These are phyloP conservation scores for Bruguiera sexangula DNA, from an alignment of 345 rosid species.

Conservation along the genomic window DNA sequence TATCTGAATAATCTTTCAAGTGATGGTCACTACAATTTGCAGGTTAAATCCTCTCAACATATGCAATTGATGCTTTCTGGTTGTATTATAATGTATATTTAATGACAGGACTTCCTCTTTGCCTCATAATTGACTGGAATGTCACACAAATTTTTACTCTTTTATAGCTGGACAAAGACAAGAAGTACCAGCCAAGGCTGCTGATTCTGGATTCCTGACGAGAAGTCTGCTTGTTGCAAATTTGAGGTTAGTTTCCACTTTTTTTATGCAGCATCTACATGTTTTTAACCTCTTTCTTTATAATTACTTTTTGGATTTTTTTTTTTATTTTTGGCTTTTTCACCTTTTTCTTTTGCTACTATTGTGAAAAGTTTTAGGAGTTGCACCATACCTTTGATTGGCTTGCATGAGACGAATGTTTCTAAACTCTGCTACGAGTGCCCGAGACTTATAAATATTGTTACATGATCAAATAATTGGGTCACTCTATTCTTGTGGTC, in stretches of 20 bases:
- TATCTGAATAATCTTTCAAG: constrained; percentile 64
- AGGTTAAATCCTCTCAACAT: constrained; percentile 42
- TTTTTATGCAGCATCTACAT: not conserved
- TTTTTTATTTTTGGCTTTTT: not conserved
- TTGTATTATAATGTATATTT: constrained; percentile 7
- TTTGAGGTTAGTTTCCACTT: constrained; percentile 51
- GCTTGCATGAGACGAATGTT: no score
- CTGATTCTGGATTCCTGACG: constrained; percentile 69
- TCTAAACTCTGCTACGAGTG: no score
- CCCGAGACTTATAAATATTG: no score
- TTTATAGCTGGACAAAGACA: constrained; percentile 68
- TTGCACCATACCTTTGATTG: no score
- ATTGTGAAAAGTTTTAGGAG: no score
- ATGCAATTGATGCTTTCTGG: not conserved
- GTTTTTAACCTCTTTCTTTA: not conserved
- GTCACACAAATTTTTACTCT: constrained; percentile 87
- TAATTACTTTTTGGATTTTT: not conserved
- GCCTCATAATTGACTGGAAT: constrained; percentile 50
- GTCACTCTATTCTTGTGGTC: no score
- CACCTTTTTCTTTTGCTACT: no score
- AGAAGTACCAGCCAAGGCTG: constrained; percentile 75
- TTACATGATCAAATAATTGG: no score
- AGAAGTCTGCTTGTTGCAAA: constrained; percentile 87
- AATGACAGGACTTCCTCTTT: constrained; percentile 24
- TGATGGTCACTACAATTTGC: constrained; percentile 89